A percentile compares a stretch with the other conserved stretches of the same genome.
Conservation (phyloP, 805 yeast species). For the Metschnikowia cubensis region DNA sequence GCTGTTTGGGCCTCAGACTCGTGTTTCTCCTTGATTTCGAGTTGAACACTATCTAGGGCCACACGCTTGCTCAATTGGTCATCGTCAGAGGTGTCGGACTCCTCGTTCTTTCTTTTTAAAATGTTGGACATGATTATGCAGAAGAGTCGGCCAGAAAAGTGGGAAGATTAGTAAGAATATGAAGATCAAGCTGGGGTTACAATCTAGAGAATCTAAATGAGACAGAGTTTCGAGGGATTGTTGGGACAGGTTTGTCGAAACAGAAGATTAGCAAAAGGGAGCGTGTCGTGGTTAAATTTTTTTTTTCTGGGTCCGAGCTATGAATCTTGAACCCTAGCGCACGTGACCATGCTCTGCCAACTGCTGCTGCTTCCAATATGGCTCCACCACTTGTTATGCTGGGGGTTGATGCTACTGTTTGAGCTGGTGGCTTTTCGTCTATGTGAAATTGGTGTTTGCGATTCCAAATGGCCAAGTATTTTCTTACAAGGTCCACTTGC, state of each 20-base stretch:
- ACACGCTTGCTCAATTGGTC: slow-evolving; percentile 60
- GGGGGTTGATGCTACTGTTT: not conserved
- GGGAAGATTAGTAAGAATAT: slow-evolving; percentile 1
- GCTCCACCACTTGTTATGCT: not conserved
- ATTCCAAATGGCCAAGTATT: no score
- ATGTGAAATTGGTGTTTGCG: no score
- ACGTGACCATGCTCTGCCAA: not conserved
- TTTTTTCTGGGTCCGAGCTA: not conserved
- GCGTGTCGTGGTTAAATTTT: not conserved
- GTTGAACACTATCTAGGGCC: slow-evolving; percentile 62
- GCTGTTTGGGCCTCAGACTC: slow-evolving; percentile 43
- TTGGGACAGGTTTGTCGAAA: slow-evolving; percentile 1
- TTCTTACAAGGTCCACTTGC: no score
- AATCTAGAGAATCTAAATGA: slow-evolving; percentile 1
- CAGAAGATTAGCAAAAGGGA: not conserved
- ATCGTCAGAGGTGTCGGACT: slow-evolving; percentile 37
- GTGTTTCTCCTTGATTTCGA: slow-evolving; percentile 40
- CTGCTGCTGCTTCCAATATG: not conserved
- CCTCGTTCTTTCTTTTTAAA: slow-evolving; percentile 70
- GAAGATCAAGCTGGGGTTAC: slow-evolving; percentile 2
- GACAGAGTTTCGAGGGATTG: slow-evolving; percentile 3
- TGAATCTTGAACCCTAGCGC: not conserved
- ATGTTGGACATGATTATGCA: slow-evolving; percentile 24
- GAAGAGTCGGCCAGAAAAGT: slow-evolving; percentile 1
- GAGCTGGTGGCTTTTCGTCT: no score